These are phyloP conservation scores for Protostelium mycophagum DNA, from an alignment of 78 protist species.

Conservation along the genomic window DNA sequence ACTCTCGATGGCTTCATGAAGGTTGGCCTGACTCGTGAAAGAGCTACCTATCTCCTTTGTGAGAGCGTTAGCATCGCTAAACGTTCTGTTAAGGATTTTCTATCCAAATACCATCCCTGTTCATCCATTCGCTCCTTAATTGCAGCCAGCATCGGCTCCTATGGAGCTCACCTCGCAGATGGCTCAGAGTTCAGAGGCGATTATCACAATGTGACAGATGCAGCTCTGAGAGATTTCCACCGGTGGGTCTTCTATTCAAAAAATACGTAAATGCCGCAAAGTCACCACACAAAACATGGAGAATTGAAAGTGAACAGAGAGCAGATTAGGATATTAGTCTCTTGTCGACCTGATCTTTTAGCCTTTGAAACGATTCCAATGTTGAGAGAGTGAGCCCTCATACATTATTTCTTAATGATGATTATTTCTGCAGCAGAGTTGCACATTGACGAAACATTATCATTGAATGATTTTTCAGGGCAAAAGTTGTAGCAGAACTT, in stretches of 20 bases:
- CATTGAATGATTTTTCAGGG: background rate
- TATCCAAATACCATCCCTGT: background rate
- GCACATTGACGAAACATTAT: background rate
- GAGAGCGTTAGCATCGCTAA: background rate
- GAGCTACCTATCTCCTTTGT: background rate
- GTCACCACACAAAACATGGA: too few species aligned
- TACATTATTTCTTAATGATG: background rate
- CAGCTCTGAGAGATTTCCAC: background rate
- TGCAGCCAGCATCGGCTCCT: background rate
- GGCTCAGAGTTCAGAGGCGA: background rate
- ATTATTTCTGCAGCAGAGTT: too few species aligned
- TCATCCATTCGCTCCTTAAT: background rate
- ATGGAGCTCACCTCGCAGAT: background rate
- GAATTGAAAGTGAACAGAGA: background rate
- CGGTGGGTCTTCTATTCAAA: too few species aligned
- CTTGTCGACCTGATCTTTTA: background rate
- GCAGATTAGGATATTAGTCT: background rate
- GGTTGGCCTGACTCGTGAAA: background rate
- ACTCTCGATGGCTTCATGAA: background rate
- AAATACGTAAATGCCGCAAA: too few species aligned
- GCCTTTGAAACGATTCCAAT: background rate
- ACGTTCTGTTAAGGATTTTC: background rate
- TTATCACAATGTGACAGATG: background rate
- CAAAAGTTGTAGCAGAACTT: background rate
- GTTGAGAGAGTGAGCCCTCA: background rate